Base-by-base conservation (phyloP, 345 rosid genomes). In the Aquilaria malaccensis region DNA sequence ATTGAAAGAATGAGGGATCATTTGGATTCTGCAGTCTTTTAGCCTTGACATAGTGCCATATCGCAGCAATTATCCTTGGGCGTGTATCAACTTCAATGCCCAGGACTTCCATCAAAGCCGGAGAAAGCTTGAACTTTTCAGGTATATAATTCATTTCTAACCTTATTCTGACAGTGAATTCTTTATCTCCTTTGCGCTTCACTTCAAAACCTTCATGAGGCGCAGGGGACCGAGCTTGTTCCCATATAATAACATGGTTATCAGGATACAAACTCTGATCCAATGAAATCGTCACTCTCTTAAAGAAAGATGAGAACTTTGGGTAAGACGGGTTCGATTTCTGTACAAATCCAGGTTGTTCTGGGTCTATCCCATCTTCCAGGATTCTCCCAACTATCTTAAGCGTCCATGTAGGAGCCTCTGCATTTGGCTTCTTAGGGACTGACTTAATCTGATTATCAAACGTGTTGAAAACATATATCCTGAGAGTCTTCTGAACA, bases 41-140 rank as follows among this genome's bases (percentile, higher is more conserved):
- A 51, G 97, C 99, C 79, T 94, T 94, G 29, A 90, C 99, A 67
- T 94, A 94, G 72, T 94, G 99, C 99, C 99, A 94, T 67, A 94
- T 81, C 33, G 95, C 95, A 70, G 96, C 95, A n/a, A 94, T 90
- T 58, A 90, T 85, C 79, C 99, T 83, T 2, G 99, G 97, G 46
- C 97, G 86, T 10, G 95, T 89, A 62, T 90, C 99, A 57, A 90
- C 99, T 69, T 94, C 99, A 58, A 89, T 86, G 56, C 99, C 96
- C 32, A 94, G 92, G 76, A 94, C 96, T 68, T 94, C 99, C 83
- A 76, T 85, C 80, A 94, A 76, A 52, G 91, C 77, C 48, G 90
- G 78, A 65, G 99, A 90, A 52, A 94, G 95, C 87, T 94, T 94
- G 67, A 72, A 94, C 76, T 94, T 94, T 70, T 90, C 99, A 37